phyloP scores from a whole-genome alignment of 495 filamentous ascomycete genomes.

The Corynascus novoguineensis region DNA sequence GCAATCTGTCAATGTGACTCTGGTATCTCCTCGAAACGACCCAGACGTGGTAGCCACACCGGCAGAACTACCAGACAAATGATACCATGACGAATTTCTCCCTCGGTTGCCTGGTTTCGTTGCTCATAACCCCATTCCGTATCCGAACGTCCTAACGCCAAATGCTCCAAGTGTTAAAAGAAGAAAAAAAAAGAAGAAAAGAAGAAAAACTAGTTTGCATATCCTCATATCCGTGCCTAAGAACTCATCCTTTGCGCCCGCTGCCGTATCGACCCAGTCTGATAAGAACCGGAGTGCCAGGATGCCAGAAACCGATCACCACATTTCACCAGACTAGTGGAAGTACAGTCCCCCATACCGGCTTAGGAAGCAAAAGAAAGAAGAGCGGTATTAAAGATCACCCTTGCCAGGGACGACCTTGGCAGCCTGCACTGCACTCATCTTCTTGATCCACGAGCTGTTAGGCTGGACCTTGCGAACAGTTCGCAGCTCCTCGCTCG shows the following conservation, averaged over 20 bases:
- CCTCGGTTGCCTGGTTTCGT: neutral
- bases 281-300: no score
- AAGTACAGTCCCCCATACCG: no score
- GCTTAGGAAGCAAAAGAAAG: neutral
- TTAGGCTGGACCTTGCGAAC: slow-evolving; percentile 88
- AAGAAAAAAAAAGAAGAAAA: no score
- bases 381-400: slow-evolving; percentile 29
- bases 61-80: no score
- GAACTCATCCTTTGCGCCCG: neutral
- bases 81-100: no score
- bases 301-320: no score
- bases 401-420: slow-evolving; percentile 64
- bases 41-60: no score
- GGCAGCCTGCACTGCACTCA: slow-evolving; percentile 89
- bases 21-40: no score
- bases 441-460: slow-evolving; percentile 84
- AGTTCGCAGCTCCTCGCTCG: slow-evolving; percentile 87
- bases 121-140: neutral
- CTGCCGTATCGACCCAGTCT: neutral
- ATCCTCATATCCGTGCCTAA: neutral
- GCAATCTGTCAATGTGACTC: no score
- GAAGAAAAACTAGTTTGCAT: no score
- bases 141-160: neutral
- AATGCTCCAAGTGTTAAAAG: neutral
- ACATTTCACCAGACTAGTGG: no score